These are phyloP conservation scores for Zygoascus flipseniorum DNA, from an alignment of 805 yeast species.

Conservation along the genomic window DNA sequence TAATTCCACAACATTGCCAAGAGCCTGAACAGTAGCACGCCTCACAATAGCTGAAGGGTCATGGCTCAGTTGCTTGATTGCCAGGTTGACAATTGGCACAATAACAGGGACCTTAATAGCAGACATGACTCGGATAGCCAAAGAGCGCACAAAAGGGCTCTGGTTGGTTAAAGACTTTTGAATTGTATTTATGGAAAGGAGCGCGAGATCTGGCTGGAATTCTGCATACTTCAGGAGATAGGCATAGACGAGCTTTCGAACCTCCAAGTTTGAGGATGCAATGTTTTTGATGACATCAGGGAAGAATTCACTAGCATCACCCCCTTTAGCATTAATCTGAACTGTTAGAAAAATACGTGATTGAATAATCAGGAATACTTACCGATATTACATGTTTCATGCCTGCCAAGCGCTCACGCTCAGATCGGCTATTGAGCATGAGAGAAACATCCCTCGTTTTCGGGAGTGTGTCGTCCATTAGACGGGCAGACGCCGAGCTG, in stretches of 20 bases:
- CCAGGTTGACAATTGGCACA: constrained; percentile 65
- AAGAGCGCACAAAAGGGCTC: constrained; percentile 56
- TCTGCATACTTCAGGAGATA: constrained; percentile 74
- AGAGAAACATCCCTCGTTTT: constrained; percentile 59
- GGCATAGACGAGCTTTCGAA: constrained; percentile 67
- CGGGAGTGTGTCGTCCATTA: constrained; percentile 52
- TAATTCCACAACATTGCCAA: constrained; percentile 46
- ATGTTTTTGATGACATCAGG: constrained; percentile 88
- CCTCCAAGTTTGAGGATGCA: constrained; percentile 53
- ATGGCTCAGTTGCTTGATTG: constrained; percentile 55
- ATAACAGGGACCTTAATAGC: constrained; percentile 79
- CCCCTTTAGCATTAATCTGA: constrained; percentile 26
- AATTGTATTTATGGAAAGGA: constrained; percentile 82
- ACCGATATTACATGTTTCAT: constrained; percentile 41
- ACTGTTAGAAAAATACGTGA: neutral
- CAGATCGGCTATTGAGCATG: constrained; percentile 58
- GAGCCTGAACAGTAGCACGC: constrained; percentile 67
- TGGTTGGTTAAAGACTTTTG: constrained; percentile 74
- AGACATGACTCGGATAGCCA: constrained; percentile 70
- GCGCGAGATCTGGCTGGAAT: constrained; percentile 78
- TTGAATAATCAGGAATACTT: neutral
- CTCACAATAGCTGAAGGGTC: constrained; percentile 78
- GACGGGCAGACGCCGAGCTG: constrained; percentile 59
- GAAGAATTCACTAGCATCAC: constrained; percentile 45
- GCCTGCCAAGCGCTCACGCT: constrained; percentile 54